phyloP scores from a whole-genome alignment of 164 flowering plant genomes.

The Litsea cubeba region DNA sequence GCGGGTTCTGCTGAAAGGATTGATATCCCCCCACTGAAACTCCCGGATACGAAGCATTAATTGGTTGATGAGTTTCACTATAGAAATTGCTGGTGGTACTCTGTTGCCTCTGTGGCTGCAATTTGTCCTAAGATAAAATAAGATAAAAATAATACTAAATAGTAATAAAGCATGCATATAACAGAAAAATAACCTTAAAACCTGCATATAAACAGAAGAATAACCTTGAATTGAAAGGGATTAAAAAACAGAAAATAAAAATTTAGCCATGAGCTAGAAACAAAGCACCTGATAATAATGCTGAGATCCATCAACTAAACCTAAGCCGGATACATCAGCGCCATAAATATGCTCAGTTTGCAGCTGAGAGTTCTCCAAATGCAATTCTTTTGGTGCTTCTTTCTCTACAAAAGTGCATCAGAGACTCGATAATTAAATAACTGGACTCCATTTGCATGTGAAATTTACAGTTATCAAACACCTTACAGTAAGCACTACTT shows the following conservation, averaged over 20 bases:
- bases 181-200: neutral
- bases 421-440: no score
- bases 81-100: constrained; percentile 46
- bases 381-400: constrained; percentile 25
- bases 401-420: constrained; percentile 33
- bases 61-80: constrained; percentile 48
- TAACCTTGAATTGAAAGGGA: neutral
- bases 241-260: neutral
- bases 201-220: neutral
- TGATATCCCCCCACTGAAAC: constrained; percentile 32
- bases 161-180: neutral
- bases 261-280: neutral
- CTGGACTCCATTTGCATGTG: no score
- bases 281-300: constrained; percentile 58
- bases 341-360: constrained; percentile 38
- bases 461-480: no score
- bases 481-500: no score
- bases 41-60: constrained; percentile 29
- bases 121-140: constrained; percentile 32
- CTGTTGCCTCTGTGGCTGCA: constrained; percentile 24
- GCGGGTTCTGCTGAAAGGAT: constrained; percentile 11
- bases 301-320: constrained; percentile 29
- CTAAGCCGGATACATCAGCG: constrained; percentile 31
- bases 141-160: neutral
- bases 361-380: constrained; percentile 32